A percentile compares a stretch with the other conserved stretches of the same genome.
Conservation (phyloP, 1,139 yeast genomes). For the Spathaspora sp. region DNA sequence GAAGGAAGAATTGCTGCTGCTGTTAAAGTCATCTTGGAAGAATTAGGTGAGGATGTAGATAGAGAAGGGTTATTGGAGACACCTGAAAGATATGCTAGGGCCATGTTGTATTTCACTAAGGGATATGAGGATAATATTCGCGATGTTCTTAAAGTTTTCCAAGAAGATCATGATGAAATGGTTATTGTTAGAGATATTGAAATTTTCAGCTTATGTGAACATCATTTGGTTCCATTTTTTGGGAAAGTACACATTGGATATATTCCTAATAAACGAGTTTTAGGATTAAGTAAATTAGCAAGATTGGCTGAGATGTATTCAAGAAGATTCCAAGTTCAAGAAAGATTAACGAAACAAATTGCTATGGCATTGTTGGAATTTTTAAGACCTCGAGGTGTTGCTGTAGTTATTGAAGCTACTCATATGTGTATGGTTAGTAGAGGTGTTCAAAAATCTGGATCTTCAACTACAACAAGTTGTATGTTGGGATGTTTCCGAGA, state of each 20-base stretch:
- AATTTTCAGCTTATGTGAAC: conserved; percentile 91
- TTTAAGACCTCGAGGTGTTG: conserved; percentile 92
- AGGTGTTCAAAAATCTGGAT: conserved; percentile 95
- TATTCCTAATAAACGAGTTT: conserved; percentile 91
- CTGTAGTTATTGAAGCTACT: conserved; percentile 95
- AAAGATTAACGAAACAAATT: conserved; percentile 91
- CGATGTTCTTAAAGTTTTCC: conserved; percentile 93
- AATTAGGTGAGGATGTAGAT: conserved; percentile 86
- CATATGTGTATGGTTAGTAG: conserved; percentile 99
- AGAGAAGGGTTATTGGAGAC: conserved; percentile 93
- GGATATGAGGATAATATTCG: conserved; percentile 93
- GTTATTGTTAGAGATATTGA: conserved; percentile 95
- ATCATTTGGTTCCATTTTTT: conserved; percentile 93
- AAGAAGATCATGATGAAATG: conserved; percentile 99
- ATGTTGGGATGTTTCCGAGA: conserved; percentile 95
- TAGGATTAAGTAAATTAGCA: conserved; percentile 91
- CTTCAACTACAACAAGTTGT: conserved; percentile 91
- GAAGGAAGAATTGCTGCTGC: conserved; percentile 81
- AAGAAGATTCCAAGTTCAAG: conserved; percentile 94
- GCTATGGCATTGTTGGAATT: conserved; percentile 95
- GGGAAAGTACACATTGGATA: conserved; percentile 97
- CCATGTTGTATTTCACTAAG: conserved; percentile 92
- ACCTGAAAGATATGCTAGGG: conserved; percentile 94
- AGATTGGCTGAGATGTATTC: conserved; percentile 96
- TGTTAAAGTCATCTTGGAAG: conserved; percentile 75